These are phyloP conservation scores for Geotrichum reessii DNA, from an alignment of 1,139 yeast species.

Conservation along the genomic window DNA sequence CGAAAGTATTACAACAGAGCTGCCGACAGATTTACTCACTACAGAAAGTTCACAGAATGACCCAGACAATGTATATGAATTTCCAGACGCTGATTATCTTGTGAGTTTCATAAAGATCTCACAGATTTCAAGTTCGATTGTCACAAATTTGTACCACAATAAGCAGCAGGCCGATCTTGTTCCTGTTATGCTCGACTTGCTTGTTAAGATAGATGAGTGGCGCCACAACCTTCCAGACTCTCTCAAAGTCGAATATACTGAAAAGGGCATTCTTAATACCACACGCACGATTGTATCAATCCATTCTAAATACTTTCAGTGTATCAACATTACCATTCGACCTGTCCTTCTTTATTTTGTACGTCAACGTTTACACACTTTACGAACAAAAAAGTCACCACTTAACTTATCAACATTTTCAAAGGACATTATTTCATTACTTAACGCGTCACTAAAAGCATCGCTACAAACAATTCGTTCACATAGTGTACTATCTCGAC, in stretches of 20 bases:
- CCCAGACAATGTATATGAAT: conserved; percentile 43
- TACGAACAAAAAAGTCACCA: conserved; percentile 47
- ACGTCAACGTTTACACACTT: conserved; percentile 50
- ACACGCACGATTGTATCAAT: conserved; percentile 68
- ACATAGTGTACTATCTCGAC: conserved; percentile 26
- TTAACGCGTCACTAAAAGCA: conserved; percentile 79
- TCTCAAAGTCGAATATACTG: conserved; percentile 58
- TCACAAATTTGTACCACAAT: conserved; percentile 67
- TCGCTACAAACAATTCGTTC: conserved; percentile 73
- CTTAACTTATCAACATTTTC: conserved; percentile 67
- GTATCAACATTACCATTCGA: conserved; percentile 74
- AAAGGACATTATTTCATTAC: conserved; percentile 58
- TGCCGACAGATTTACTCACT: conserved; percentile 43
- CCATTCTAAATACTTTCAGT: conserved; percentile 83
- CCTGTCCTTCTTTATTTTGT: conserved; percentile 79
- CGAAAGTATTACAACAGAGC: conserved; percentile 63
- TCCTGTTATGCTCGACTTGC: conserved; percentile 67
- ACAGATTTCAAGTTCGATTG: conserved; percentile 69
- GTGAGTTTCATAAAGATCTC: conserved; percentile 76
- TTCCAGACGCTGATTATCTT: conserved; percentile 76
- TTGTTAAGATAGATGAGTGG: conserved; percentile 67
- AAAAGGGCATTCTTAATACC: conserved; percentile 42
- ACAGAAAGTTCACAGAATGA: conserved; percentile 27
- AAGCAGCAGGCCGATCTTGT: conserved; percentile 56
- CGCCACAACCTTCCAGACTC: conserved; percentile 59